Evolutionary conservation across 495 filamentous ascomycete species (phyloP), one percentile per base, ranked within the genome.

Genomic region (Pseudoneurospora amorphoporcata): DNA sequence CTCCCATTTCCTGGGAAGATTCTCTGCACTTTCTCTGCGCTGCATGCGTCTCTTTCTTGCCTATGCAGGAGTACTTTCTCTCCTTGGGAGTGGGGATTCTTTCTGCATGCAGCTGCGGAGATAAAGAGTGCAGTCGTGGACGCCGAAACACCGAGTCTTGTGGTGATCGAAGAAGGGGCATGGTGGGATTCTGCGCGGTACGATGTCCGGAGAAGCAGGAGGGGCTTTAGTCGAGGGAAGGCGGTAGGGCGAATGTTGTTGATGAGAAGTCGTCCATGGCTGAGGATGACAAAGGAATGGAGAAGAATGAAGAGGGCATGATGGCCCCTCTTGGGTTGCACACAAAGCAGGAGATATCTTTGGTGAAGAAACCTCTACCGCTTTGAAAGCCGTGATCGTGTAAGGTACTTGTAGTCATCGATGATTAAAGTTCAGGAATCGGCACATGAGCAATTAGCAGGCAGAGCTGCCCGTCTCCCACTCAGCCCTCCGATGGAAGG

Each of bases 111-210:
- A 43, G 17, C n/a, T 43, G 17, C 17, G 17, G 17, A n/a, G 42
- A 1, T 43, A 43, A n/a, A n/a, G 1, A 0, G 42, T n/a, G 42
- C 0, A 43, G 42, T 3, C 0, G 8, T n/a, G 7, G n/a, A 43
- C 42, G 8, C 2, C 17, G 7, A 3, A 43, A 43, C 17, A 8
- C 0, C 0, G 7, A 0, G 3, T 43, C 2, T 43, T 43, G 42
- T 3, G 7, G 3, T 43, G 17, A 1, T 43, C 4, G 17, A 1
- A 43, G 42, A 4, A 43, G 42, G 42, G 42, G n/a, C 42, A 0
- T 9, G 42, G 17, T 0, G 3, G 17, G 2, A 9, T 3, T 3
- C 0, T 8, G 42, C 0, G 0, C n/a, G 42, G 17, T 16, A 43
- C 1, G 7, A 3, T 8, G 42, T 3, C 2, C 0, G 0, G 42